Evolutionary conservation across 1,284 basidiomycete species (phyloP).

Genomic region (Pyrrhoderma noxium): DNA sequence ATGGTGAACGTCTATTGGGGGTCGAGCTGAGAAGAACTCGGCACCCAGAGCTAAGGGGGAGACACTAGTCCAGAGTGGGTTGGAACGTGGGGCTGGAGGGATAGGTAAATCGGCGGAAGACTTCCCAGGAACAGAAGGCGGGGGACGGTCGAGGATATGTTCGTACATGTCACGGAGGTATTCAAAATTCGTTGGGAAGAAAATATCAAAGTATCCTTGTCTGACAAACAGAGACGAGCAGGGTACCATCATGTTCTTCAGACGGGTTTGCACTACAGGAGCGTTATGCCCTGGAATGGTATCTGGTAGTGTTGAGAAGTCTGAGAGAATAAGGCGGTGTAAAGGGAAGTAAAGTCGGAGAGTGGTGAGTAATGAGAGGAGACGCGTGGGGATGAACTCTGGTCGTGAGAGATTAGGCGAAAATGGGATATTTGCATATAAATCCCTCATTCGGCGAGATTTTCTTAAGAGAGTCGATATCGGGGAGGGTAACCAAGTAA

Average conservation of each 20-base stretch:
- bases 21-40: conserved; percentile 59
- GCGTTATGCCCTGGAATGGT: conserved; percentile 80
- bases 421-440: conserved; percentile 73
- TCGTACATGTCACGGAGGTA: conserved; percentile 85
- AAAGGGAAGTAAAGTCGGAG: conserved; percentile 84
- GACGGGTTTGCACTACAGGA: conserved; percentile 95
- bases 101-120: conserved; percentile 38
- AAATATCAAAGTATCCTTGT: conserved; percentile 97
- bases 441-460: conserved; percentile 47
- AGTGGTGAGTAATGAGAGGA: conserved; percentile 79
- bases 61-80: conserved; percentile 43
- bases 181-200: conserved; percentile 95
- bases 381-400: conserved; percentile 90
- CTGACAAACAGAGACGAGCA: conserved; percentile 88
- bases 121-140: conserved; percentile 21
- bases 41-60: conserved; percentile 48
- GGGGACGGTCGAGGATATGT: conserved; percentile 62
- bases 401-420: conserved; percentile 86
- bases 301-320: conserved; percentile 87
- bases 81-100: conserved; percentile 32
- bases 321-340: conserved; percentile 87
- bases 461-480: conserved; percentile 53
- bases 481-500: conserved; percentile 48
- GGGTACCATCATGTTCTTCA: conserved; percentile 78
- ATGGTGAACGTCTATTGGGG: conserved; percentile 50